A percentile compares a stretch with the other conserved stretches of the same genome.
Conservation (phyloP, 345 rosid genomes). For the Lagerstroemia speciosa region DNA sequence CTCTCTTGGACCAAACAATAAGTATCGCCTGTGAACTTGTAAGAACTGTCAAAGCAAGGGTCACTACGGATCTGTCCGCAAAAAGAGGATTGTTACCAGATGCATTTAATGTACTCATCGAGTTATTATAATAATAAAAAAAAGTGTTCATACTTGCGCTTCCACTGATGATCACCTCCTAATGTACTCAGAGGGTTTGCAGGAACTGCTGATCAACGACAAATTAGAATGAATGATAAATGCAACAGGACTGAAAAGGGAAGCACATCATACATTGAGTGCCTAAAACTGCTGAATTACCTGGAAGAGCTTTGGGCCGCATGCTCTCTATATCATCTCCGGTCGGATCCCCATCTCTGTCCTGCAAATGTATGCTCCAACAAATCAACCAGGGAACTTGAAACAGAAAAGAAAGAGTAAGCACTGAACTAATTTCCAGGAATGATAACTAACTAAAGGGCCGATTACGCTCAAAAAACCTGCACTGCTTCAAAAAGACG, state of each 20-base stretch:
- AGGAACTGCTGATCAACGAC: constrained; percentile 28
- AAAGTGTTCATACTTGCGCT: constrained; percentile 49
- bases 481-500: background rate
- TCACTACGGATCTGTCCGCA: constrained; percentile 53
- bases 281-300: background rate
- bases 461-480: background rate
- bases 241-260: too few relatives aligned
- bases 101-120: background rate
- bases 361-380: constrained; percentile 16
- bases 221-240: too few relatives aligned
- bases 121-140: background rate
- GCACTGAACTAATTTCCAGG: background rate
- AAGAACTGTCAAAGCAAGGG: constrained; percentile 73
- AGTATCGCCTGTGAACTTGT: constrained; percentile 97
- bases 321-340: constrained; percentile 33
- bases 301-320: constrained; percentile 25
- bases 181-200: constrained; percentile 26
- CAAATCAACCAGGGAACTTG: background rate
- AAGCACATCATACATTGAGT: background rate
- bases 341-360: constrained; percentile 18
- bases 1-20: constrained; percentile 98
- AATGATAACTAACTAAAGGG: background rate
- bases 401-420: too few relatives aligned
- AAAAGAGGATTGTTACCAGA: background rate
- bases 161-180: constrained; percentile 54